A percentile compares a stretch with the other conserved stretches of the same genome.
phyloP scores from a whole-genome alignment of 345 rosid genomes.

The Schrenkiella parvula region DNA sequence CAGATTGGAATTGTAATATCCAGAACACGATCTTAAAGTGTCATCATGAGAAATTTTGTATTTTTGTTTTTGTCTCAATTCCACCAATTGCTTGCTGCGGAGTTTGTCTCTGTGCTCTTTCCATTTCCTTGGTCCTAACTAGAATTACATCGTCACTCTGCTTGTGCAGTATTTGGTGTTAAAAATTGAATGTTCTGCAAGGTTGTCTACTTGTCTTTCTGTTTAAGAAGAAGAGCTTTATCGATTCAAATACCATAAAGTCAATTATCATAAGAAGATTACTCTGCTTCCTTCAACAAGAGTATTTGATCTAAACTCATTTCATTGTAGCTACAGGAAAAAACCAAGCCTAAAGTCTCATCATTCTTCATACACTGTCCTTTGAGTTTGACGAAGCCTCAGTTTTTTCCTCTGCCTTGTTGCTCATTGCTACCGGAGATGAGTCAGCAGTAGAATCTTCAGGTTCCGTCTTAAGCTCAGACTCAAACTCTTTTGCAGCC shows the following conservation, averaged over 20 bases:
- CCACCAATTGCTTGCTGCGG: background rate
- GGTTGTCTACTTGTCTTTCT: background rate
- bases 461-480: constrained; percentile 86
- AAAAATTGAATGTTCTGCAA: background rate
- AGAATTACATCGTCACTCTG: background rate
- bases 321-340: constrained; percentile 3
- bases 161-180: background rate
- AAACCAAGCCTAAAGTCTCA: constrained; percentile 1
- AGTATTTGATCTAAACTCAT: constrained; percentile 23
- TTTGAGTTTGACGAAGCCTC: constrained; percentile 54
- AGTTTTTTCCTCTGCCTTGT: constrained; percentile 44
- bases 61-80: background rate
- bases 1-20: background rate
- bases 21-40: background rate
- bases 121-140: background rate
- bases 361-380: constrained; percentile 57
- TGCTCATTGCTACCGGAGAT: constrained; percentile 41
- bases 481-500: constrained; percentile 97
- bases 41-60: background rate
- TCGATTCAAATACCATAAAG: background rate
- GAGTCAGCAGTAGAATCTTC: constrained; percentile 40
- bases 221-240: background rate
- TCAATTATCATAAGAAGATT: background rate
- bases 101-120: background rate
- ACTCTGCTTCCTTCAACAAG: background rate